These are phyloP conservation scores for Mucor saturninus DNA, from an alignment of 371 early-diverging fungal genomes.

Conservation along the genomic window DNA sequence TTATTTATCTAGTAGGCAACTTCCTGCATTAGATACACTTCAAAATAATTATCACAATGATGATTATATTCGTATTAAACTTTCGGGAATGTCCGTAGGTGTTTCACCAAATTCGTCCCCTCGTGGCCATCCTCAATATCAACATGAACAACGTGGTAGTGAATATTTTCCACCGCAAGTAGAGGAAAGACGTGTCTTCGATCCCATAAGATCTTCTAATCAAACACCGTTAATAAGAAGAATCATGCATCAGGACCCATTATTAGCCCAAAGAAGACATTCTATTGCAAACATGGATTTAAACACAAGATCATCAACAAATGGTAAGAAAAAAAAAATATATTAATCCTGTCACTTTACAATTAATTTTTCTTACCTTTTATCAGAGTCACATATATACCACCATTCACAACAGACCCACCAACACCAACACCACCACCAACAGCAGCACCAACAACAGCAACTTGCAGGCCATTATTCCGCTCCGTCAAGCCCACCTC, in stretches of 20 bases:
- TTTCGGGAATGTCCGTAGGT: constrained; percentile 23
- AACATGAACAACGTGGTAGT: constrained; percentile 14
- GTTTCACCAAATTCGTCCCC: constrained; percentile 20
- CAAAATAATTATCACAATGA: constrained; percentile 8
- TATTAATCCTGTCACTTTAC: neutral
- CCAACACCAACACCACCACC: neutral
- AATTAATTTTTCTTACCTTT: neutral
- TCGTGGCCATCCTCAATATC: constrained; percentile 8
- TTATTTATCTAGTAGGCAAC: constrained; percentile 4
- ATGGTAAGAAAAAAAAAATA: neutral
- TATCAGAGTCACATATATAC: neutral
- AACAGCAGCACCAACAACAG: neutral
- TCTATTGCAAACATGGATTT: constrained; percentile 18
- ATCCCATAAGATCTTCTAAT: constrained; percentile 9
- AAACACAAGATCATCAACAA: neutral
- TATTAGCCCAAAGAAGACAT: constrained; percentile 9
- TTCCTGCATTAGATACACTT: constrained; percentile 10
- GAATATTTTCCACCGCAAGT: constrained; percentile 4
- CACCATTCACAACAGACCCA: neutral
- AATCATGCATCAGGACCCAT: constrained; percentile 3
- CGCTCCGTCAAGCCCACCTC: constrained; percentile 20
- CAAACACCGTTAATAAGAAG: constrained; percentile 6
- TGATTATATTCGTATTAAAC: constrained; percentile 16
- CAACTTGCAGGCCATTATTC: constrained; percentile 15
- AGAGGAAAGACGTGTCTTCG: neutral